Conservation (phyloP, 805 yeast genomes). For the Wickerhamiella cacticola region DNA sequence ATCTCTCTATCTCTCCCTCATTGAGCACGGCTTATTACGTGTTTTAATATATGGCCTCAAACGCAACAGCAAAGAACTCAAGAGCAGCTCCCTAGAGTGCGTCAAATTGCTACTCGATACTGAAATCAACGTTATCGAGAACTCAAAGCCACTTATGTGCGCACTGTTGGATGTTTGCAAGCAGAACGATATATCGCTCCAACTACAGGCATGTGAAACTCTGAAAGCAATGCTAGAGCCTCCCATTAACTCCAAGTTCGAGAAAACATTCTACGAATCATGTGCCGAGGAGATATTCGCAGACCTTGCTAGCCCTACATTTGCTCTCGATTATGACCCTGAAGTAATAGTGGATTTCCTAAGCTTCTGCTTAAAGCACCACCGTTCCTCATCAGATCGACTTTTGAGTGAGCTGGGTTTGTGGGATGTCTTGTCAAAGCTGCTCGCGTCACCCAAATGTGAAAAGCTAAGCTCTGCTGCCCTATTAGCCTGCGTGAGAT, state of each 20-base stretch:
- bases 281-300: slow-evolving; percentile 49
- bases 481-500: slow-evolving; percentile 55
- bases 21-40: slow-evolving; percentile 56
- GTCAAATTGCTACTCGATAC: slow-evolving; percentile 73
- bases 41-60: slow-evolving; percentile 62
- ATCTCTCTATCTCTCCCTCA: slow-evolving; percentile 50
- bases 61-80: slow-evolving; percentile 36
- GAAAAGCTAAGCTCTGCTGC: slow-evolving; percentile 36
- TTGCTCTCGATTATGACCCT: slow-evolving; percentile 9
- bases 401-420: slow-evolving; percentile 53
- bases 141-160: slow-evolving; percentile 16
- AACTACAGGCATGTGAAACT: slow-evolving; percentile 77
- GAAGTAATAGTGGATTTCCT: slow-evolving; percentile 60
- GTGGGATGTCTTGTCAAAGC: slow-evolving; percentile 41
- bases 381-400: slow-evolving; percentile 46
- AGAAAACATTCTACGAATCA: slow-evolving; percentile 42
- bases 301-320: slow-evolving; percentile 33
- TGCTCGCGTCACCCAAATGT: slow-evolving; percentile 32
- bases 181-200: slow-evolving; percentile 58
- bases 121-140: slow-evolving; percentile 49
- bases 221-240: slow-evolving; percentile 62
- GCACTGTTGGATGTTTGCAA: slow-evolving; percentile 48
- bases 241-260: slow-evolving; percentile 17
- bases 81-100: slow-evolving; percentile 68
- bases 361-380: slow-evolving; percentile 54